Evolutionary conservation across 2,329 filamentous ascomycete genomes (phyloP), one percentile per base, ranked within the genome.

Genomic region (Aureobasidium musti): DNA sequence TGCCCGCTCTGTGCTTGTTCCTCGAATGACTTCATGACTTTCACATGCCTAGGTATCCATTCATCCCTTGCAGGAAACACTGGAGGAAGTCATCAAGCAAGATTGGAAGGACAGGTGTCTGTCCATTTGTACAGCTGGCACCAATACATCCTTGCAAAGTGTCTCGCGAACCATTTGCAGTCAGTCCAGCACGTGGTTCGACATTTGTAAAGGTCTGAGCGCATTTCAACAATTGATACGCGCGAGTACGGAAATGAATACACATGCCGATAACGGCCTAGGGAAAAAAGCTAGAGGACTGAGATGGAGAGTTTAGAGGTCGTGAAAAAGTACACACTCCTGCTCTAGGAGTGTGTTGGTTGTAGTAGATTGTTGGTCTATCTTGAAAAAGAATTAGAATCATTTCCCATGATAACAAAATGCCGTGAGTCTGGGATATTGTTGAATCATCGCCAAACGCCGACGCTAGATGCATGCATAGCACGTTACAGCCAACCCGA

Each of bases 381-480:
- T 63, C 59, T 63, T 50, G 43, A 63, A 63, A 61, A 63, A 52
- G 45, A 63, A 63, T 43, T 60, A 63, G 10, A 63, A 63, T 63
- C 59, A 52, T 63, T 63, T 63, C 59, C 57, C 57, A 61, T 61
- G 39, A 61, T 37, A 41, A 63, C 30, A 63, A 63, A 50, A 63
- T 63, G 61, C 49, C 61, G 61, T 64, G 64, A 60, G 64, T 64
- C 66, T 63, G 68, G 68, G 68, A 70, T 68, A 68, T 68, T 70
- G 69, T 71, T 71, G 69, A 71, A 71, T 65, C 65, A 70, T 71
- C 69, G 67, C 69, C 69, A 67, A 69, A 71, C 69, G 69, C 69
- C 69, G 54, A 66, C 69, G 69, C 69, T 69, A 65, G 66, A 68
- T 69, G 68, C 67, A 69, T 66, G 68, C 69, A 63, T 69, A 67